A percentile compares a stretch with the other conserved stretches of the same genome.
These are phyloP conservation scores for Mortierella polycephala DNA, from an alignment of 371 early-diverging fungal genomes.

Conservation along the genomic window DNA sequence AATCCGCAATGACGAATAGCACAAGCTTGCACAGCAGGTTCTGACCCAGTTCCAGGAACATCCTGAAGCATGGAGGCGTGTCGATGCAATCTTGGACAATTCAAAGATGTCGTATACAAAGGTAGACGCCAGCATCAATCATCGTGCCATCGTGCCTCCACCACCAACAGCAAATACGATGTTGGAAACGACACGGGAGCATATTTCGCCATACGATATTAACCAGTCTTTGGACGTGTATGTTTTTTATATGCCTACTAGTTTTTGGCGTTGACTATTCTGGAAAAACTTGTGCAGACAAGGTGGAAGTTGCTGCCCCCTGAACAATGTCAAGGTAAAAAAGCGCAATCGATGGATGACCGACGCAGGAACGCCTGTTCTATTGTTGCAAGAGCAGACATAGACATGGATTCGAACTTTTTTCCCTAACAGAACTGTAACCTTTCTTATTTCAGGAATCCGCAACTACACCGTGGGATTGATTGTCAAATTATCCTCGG, in stretches of 20 bases:
- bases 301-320: conserved; percentile 96
- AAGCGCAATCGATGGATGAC: background rate
- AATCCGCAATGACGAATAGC: conserved; percentile 61
- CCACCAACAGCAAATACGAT: no score
- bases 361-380: background rate
- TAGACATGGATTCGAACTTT: background rate
- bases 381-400: no score
- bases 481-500: conserved; percentile 90
- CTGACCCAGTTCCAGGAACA: conserved; percentile 96
- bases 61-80: conserved; percentile 97
- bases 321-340: conserved; percentile 88
- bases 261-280: conserved; percentile 96
- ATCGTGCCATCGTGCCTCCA: no score
- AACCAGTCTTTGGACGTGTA: background rate
- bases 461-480: conserved; percentile 92
- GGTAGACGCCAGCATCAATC: conserved; percentile 60
- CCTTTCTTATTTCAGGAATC: conserved; percentile 71
- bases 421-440: background rate
- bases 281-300: conserved; percentile 97
- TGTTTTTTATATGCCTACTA: conserved; percentile 50
- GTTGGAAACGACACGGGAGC: no score
- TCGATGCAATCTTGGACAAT: conserved; percentile 93
- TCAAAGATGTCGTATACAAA: conserved; percentile 87
- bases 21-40: conserved; percentile 82
- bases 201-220: no score